These are phyloP conservation scores for Tephrocybe rancida DNA, from an alignment of 768 basidiomycete genomes.

Conservation along the genomic window DNA sequence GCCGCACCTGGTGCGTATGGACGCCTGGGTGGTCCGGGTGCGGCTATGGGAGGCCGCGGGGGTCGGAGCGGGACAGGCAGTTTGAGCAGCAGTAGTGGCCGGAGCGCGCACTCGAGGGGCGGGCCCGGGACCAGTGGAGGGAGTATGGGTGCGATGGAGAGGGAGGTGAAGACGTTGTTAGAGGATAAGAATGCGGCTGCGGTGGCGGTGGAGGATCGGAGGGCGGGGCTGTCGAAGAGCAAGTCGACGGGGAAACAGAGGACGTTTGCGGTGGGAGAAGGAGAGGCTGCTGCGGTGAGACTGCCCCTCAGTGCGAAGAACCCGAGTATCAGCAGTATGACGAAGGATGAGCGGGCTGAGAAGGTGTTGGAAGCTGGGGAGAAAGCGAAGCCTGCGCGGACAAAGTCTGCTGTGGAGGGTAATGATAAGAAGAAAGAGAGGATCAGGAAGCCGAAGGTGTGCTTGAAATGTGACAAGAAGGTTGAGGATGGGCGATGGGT, in stretches of 20 bases:
- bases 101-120: slow-evolving; percentile 34
- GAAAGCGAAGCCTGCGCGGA: slow-evolving; percentile 52
- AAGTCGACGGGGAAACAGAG: slow-evolving; percentile 32
- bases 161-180: slow-evolving; percentile 52
- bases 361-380: slow-evolving; percentile 49
- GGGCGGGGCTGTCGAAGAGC: slow-evolving; percentile 32
- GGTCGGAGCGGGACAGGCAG: slow-evolving; percentile 32
- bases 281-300: slow-evolving; percentile 10
- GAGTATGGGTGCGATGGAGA: slow-evolving; percentile 21
- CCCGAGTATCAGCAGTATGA: slow-evolving; percentile 9
- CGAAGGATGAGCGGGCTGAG: slow-evolving; percentile 46
- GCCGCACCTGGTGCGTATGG: slow-evolving; percentile 40
- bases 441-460: slow-evolving; percentile 45
- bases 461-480: slow-evolving; percentile 66
- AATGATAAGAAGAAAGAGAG: slow-evolving; percentile 27
- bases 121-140: slow-evolving; percentile 7
- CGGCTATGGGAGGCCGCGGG: slow-evolving; percentile 23
- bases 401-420: slow-evolving; percentile 49
- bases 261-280: slow-evolving; percentile 12
- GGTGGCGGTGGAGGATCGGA: slow-evolving; percentile 20
- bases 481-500: slow-evolving; percentile 88
- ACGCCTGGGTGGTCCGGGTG: slow-evolving; percentile 41
- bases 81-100: slow-evolving; percentile 29
- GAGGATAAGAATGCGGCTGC: slow-evolving; percentile 33
- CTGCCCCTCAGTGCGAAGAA: slow-evolving; percentile 16